Evolutionary conservation across 768 basidiomycete species (phyloP), one percentile per base, ranked within the genome.

Genomic region (Trametes gibbosa): DNA sequence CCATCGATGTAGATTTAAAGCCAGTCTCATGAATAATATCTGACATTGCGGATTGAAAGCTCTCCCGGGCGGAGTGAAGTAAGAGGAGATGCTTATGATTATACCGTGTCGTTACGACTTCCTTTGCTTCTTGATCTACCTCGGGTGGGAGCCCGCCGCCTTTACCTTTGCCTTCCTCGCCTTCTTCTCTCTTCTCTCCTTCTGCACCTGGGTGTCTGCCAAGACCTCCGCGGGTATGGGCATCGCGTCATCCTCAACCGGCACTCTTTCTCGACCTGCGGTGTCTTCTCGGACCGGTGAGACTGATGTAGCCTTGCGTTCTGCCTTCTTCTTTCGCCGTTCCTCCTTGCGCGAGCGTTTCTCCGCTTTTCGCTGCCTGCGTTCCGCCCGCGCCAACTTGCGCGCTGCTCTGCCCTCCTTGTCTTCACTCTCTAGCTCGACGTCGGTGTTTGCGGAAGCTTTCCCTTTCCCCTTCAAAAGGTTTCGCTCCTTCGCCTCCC

Each of bases 321-420:
- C 58, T 8, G 57, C 65, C 34, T 60, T 61, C 55, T 47, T 50
- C 48, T 46, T 48, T 35, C 61, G 58, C 45, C 24, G 65, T 53
- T 62, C 66, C 56, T 68, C 67, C 53, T 68, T 70, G 23, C 63
- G 59, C 16, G 67, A 67, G 16, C 62, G 58, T 52, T 63, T 70
- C 49, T 70, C 69, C n/a, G 58, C 69, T 47, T 57, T 62, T 53
- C 55, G 54, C 40, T 59, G 60, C 54, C 57, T 67, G 50, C 64
- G 59, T 61, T 67, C 69, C 37, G 54, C 63, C 45, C 61, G 63
- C 41, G 51, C 65, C 17, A 49, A 58, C 46, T 46, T 59, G 19
- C 53, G 49, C 48, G 32, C 42, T 8, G 56, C 61, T 41, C 40
- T 35, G 12, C 23, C 39, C 23, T 50, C 45, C 25, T 56, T 37